phyloP scores from a whole-genome alignment of 192 early-diverging fungal genomes.

The Rhizophagus sp. region DNA sequence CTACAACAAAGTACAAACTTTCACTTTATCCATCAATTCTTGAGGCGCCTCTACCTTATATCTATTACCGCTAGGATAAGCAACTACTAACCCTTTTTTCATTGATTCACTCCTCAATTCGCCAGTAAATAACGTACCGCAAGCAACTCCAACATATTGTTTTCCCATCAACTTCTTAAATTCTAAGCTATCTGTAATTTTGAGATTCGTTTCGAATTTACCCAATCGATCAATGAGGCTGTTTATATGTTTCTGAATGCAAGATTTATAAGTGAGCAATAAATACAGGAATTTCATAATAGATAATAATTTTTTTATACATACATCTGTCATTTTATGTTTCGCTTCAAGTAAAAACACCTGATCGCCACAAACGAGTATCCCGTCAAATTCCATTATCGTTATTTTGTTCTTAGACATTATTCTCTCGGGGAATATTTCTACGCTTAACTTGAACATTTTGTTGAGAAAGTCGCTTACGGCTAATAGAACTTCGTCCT shows the following conservation, averaged over 20 bases:
- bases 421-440: constrained; percentile 5
- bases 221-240: constrained; percentile 6
- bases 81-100: constrained; percentile 15
- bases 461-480: not conserved
- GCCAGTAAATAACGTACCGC: not conserved
- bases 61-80: constrained; percentile 10
- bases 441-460: constrained; percentile 8
- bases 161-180: constrained; percentile 24
- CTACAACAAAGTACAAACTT: not conserved
- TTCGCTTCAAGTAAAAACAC: constrained; percentile 26
- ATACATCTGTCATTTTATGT: constrained; percentile 19
- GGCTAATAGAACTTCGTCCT: not conserved
- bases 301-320: constrained; percentile 9
- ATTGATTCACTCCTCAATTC: not conserved
- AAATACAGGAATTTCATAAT: constrained; percentile 10
- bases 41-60: constrained; percentile 15
- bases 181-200: not conserved
- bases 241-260: not conserved
- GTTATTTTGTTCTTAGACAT: constrained; percentile 15
- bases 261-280: constrained; percentile 23
- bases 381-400: constrained; percentile 12
- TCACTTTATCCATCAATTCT: not conserved
- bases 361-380: not conserved
- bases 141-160: constrained; percentile 23
- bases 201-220: constrained; percentile 1